Conservation (phyloP, 805 yeast species). For the Saturnispora mendoncae region DNA sequence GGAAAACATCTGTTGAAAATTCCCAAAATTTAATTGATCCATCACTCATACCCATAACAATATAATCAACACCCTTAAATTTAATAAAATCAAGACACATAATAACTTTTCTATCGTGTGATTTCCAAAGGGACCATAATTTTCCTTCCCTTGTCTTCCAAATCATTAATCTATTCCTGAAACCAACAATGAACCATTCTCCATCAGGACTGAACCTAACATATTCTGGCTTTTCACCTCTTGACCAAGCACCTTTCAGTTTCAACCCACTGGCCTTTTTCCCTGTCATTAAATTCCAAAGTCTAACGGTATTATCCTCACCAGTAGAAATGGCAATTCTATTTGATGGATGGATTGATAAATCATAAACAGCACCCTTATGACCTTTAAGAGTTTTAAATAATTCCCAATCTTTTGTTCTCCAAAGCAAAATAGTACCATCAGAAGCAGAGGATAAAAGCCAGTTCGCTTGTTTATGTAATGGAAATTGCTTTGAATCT, state of each 20-base stretch:
- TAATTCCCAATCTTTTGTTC: slow-evolving; percentile 94
- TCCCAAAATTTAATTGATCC: slow-evolving; percentile 60
- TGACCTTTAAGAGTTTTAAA: slow-evolving; percentile 88
- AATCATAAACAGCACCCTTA: slow-evolving; percentile 68
- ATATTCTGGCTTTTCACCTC: slow-evolving; percentile 38
- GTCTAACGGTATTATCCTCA: slow-evolving; percentile 69
- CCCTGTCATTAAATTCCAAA: slow-evolving; percentile 97
- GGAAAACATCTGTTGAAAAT: slow-evolving; percentile 27
- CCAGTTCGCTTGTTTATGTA: slow-evolving; percentile 68
- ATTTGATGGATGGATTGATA: slow-evolving; percentile 85
- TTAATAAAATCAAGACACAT: slow-evolving; percentile 55
- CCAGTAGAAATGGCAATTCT: slow-evolving; percentile 86
- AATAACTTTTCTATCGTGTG: slow-evolving; percentile 40
- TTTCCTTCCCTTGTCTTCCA: slow-evolving; percentile 58
- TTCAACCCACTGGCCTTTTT: slow-evolving; percentile 83
- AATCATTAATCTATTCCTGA: slow-evolving; percentile 52
- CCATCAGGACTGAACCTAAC: slow-evolving; percentile 43
- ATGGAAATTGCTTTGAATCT: slow-evolving; percentile 12
- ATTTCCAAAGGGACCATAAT: slow-evolving; percentile 40
- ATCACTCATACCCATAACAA: slow-evolving; percentile 60
- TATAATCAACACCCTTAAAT: slow-evolving; percentile 39
- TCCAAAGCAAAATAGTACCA: slow-evolving; percentile 84
- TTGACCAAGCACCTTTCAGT: slow-evolving; percentile 56
- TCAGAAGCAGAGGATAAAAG: slow-evolving; percentile 84
- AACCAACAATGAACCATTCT: slow-evolving; percentile 67